A percentile compares a stretch with the other conserved stretches of the same genome.
phyloP scores from a whole-genome alignment of 202 grass and related monocot genomes.

The Setaria viridis region DNA sequence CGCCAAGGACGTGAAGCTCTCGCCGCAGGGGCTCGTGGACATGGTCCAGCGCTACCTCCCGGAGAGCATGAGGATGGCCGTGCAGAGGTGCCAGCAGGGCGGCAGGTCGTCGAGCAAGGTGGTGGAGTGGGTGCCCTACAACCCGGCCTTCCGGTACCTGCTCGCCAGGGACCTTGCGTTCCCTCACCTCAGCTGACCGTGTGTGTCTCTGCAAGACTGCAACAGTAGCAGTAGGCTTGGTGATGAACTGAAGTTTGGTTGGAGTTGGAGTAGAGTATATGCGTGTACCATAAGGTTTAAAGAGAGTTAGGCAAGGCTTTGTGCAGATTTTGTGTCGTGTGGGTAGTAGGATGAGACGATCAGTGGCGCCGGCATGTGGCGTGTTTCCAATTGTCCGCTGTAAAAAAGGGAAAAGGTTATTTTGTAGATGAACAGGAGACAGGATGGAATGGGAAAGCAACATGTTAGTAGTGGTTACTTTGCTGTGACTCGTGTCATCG shows the following conservation, averaged over 20 bases:
- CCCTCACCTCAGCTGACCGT: constrained; percentile 72
- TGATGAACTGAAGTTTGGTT: neutral
- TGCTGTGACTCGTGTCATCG: neutral
- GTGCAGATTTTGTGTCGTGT: constrained; percentile 42
- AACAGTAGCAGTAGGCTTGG: neutral
- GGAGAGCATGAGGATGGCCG: constrained; percentile 81
- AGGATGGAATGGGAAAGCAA: constrained; percentile 47
- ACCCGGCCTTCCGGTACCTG: constrained; percentile 82
- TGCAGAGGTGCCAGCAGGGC: constrained; percentile 78
- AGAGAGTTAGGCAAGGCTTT: constrained; percentile 1
- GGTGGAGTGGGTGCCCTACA: constrained; percentile 92
- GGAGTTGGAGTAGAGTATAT: constrained; percentile 37
- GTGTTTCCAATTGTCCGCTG: constrained; percentile 37
- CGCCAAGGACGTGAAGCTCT: constrained; percentile 81
- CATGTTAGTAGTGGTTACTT: neutral
- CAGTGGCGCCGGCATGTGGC: neutral
- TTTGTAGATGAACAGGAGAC: constrained; percentile 70
- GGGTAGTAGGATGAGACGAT: neutral
- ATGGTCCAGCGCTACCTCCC: constrained; percentile 88
- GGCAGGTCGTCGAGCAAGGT: constrained; percentile 73
- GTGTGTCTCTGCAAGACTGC: neutral
- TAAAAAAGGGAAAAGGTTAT: constrained; percentile 32
- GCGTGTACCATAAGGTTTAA: constrained; percentile 39
- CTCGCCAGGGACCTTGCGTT: constrained; percentile 80
- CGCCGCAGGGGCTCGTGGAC: constrained; percentile 73